A percentile compares a stretch with the other conserved stretches of the same genome.
These are phyloP conservation scores for Backusella liffmaniae DNA, from an alignment of 192 early-diverging fungal genomes.

Conservation along the genomic window DNA sequence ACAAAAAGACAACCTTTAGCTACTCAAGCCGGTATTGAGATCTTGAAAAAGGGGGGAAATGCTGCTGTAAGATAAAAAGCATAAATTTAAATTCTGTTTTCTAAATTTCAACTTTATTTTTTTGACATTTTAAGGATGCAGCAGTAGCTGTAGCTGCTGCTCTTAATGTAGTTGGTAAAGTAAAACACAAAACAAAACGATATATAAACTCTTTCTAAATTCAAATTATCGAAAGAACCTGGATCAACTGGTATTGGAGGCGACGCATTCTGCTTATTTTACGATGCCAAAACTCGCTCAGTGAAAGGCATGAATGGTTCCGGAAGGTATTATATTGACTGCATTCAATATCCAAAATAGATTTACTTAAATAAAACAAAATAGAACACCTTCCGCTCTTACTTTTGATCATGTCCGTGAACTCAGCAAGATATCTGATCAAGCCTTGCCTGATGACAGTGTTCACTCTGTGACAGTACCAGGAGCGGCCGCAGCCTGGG, in stretches of 20 bases:
- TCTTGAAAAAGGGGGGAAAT: slow-evolving; percentile 69
- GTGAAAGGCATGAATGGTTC: slow-evolving; percentile 64
- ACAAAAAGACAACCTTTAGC: slow-evolving; percentile 68
- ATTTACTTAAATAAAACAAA: slow-evolving; percentile 11
- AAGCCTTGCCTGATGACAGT: slow-evolving; percentile 38
- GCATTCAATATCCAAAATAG: neutral
- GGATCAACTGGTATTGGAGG: slow-evolving; percentile 76
- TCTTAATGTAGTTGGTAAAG: slow-evolving; percentile 61
- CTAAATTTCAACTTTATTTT: slow-evolving; percentile 9
- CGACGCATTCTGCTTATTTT: slow-evolving; percentile 79
- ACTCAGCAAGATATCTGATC: slow-evolving; percentile 24
- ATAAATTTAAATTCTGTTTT: neutral
- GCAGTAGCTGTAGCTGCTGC: slow-evolving; percentile 68
- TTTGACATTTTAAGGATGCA: slow-evolving; percentile 43
- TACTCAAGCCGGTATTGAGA: slow-evolving; percentile 59
- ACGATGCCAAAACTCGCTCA: slow-evolving; percentile 54
- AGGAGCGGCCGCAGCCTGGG: slow-evolving; percentile 75
- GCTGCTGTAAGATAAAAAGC: slow-evolving; percentile 57
- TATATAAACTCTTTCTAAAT: neutral
- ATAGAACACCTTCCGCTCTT: slow-evolving; percentile 51
- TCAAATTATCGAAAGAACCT: slow-evolving; percentile 45
- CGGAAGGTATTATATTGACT: slow-evolving; percentile 38
- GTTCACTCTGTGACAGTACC: slow-evolving; percentile 65
- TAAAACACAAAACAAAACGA: neutral
- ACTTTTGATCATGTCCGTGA: slow-evolving; percentile 47